Evolutionary conservation across 2,329 filamentous ascomycete genomes (phyloP).

Genomic region (Dothideomycetidae sp.): DNA sequence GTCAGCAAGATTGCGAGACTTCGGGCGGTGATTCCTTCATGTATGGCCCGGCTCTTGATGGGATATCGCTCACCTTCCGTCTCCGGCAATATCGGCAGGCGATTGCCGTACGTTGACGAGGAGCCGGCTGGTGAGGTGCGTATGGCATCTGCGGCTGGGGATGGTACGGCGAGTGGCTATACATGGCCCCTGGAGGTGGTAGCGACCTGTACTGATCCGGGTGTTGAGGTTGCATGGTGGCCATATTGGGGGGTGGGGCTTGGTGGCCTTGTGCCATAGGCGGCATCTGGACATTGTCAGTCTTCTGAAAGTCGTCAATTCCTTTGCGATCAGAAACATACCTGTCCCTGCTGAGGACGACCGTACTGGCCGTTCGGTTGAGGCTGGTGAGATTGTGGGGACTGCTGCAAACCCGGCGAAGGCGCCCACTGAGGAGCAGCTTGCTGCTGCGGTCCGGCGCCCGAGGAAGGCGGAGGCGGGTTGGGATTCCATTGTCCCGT

Average conservation of each 20-base stretch:
- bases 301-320: slow-evolving; percentile 5
- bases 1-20: too few species aligned
- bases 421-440: slow-evolving; percentile 17
- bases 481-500: slow-evolving; percentile 16
- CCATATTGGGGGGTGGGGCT: slow-evolving; percentile 29
- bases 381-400: slow-evolving; percentile 12
- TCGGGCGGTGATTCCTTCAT: background rate
- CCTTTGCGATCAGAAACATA: slow-evolving; percentile 11
- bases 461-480: slow-evolving; percentile 14
- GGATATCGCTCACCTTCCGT: slow-evolving; percentile 37
- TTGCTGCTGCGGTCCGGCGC: slow-evolving; percentile 12
- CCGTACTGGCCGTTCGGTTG: slow-evolving; percentile 22
- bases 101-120: slow-evolving; percentile 45
- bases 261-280: slow-evolving; percentile 21
- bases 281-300: slow-evolving; percentile 19
- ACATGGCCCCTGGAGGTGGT: slow-evolving; percentile 33
- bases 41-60: background rate
- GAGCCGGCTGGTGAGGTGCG: slow-evolving; percentile 35
- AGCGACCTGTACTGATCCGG: slow-evolving; percentile 31
- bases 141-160: slow-evolving; percentile 30
- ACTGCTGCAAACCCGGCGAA: slow-evolving; percentile 16
- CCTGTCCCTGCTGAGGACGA: slow-evolving; percentile 17
- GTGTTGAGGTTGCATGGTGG: slow-evolving; percentile 30
- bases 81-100: slow-evolving; percentile 46
- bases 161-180: slow-evolving; percentile 27